These are phyloP conservation scores for Capsicum rhomboideum DNA, from an alignment of 257 asterid genomes.

Conservation along the genomic window DNA sequence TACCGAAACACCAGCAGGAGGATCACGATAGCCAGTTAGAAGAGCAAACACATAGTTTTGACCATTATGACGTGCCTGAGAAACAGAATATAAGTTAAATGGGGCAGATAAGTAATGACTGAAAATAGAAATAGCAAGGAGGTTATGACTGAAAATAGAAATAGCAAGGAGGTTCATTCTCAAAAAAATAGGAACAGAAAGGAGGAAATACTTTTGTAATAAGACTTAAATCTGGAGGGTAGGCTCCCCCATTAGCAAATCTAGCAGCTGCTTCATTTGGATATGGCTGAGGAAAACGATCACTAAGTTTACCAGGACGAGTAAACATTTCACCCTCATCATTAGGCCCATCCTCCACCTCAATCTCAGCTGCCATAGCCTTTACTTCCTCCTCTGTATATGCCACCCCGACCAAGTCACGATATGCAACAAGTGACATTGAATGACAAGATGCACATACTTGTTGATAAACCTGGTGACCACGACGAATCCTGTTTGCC, in stretches of 20 bases:
- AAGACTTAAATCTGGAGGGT: constrained; percentile 92
- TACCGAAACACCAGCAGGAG: constrained; percentile 76
- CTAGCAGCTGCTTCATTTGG: constrained; percentile 83
- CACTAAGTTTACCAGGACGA: constrained; percentile 89
- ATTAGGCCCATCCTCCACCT: constrained; percentile 87
- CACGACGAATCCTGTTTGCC: constrained; percentile 58
- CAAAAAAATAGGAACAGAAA: not conserved
- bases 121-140: not conserved
- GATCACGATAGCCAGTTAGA: constrained; percentile 75
- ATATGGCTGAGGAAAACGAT: constrained; percentile 86
- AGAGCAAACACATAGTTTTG: constrained; percentile 68
- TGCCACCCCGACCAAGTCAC: constrained; percentile 84
- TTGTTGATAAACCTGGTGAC: constrained; percentile 72
- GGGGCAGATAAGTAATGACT: not conserved
- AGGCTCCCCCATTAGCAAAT: constrained; percentile 94
- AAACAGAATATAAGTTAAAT: not conserved
- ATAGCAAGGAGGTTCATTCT: not conserved
- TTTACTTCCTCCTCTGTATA: constrained; percentile 90
- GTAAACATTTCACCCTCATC: constrained; percentile 94
- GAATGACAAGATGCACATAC: constrained; percentile 86
- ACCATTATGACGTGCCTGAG: constrained; percentile 71
- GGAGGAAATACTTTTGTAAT: constrained; percentile 52
- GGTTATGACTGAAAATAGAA: not conserved
- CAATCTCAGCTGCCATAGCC: constrained; percentile 95
- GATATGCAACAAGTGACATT: constrained; percentile 62